A percentile compares a stretch with the other conserved stretches of the same genome.
These are phyloP conservation scores for Melanogaster broomeanus DNA, from an alignment of 768 basidiomycete species.

Conservation along the genomic window DNA sequence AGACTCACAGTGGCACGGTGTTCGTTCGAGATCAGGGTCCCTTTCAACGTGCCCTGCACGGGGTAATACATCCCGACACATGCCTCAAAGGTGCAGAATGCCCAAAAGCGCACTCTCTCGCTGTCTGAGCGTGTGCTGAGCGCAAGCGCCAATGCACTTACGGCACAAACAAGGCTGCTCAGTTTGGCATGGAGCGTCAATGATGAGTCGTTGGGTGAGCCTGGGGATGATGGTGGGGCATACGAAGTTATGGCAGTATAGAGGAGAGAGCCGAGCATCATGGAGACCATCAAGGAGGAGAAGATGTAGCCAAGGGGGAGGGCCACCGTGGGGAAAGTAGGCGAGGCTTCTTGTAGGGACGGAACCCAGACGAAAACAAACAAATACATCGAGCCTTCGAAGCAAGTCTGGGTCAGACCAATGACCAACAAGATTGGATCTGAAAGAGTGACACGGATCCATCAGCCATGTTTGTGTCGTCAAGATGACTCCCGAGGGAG, in stretches of 20 bases:
- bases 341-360: conserved; percentile 63
- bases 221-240: conserved; percentile 19
- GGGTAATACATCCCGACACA: conserved; percentile 83
- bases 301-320: conserved; percentile 82
- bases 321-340: conserved; percentile 29
- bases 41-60: conserved; percentile 72
- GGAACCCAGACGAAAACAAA: conserved; percentile 87
- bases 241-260: conserved; percentile 55
- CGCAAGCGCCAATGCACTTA: conserved; percentile 57
- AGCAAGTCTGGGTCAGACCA: conserved; percentile 76
- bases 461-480: conserved; percentile 1
- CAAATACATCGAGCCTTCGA: conserved; percentile 84
- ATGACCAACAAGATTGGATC: conserved; percentile 64
- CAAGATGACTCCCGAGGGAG: background rate
- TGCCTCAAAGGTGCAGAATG: conserved; percentile 74
- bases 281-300: conserved; percentile 77
- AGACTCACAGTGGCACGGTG: conserved; percentile 68
- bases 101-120: conserved; percentile 62
- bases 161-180: conserved; percentile 61
- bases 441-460: conserved; percentile 21
- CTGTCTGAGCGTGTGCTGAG: conserved; percentile 43
- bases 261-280: conserved; percentile 77
- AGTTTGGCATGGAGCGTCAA: conserved; percentile 67
- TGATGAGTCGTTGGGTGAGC: conserved; percentile 35
- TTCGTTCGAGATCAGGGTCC: conserved; percentile 66